Percentiles rank a stretch among this genome's conserved stretches.
These are phyloP conservation scores for Aquilaria malaccensis DNA, from an alignment of 345 rosid species.

Conservation along the genomic window DNA sequence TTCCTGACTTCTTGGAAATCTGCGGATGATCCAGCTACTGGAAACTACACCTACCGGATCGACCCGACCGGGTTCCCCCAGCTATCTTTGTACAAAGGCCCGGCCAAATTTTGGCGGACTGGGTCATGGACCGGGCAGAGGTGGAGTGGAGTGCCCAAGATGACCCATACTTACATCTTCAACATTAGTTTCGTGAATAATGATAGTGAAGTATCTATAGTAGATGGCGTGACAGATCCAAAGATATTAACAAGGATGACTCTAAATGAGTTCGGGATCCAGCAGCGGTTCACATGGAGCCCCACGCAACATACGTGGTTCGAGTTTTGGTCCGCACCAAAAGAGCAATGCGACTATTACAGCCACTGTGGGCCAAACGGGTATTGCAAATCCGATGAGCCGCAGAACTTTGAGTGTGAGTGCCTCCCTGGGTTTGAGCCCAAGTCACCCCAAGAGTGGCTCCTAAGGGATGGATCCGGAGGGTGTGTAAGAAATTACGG, in stretches of 20 bases:
- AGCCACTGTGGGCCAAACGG: constrained; percentile 46
- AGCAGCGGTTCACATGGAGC: constrained; percentile 46
- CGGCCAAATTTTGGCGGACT: constrained; percentile 30
- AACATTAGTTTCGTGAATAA: constrained; percentile 20
- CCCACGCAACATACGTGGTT: constrained; percentile 35
- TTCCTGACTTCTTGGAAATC: constrained; percentile 48
- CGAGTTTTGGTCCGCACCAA: constrained; percentile 36
- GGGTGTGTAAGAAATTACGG: constrained; percentile 43
- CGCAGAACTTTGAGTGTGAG: constrained; percentile 31
- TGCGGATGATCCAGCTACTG: constrained; percentile 37
- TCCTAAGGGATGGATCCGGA: constrained; percentile 32
- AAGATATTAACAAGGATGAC: constrained; percentile 39
- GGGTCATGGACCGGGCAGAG: constrained; percentile 59
- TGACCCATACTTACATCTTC: constrained; percentile 31
- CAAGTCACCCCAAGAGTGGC: constrained; percentile 34
- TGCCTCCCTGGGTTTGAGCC: constrained; percentile 75
- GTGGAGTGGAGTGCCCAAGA: constrained; percentile 67
- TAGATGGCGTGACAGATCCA: constrained; percentile 21
- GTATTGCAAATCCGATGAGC: constrained; percentile 27
- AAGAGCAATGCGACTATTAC: constrained; percentile 58
- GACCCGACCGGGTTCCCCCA: constrained; percentile 45
- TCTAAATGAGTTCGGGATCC: constrained; percentile 39
- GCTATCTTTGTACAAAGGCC: constrained; percentile 32
- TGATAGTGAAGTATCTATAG: constrained; percentile 26
- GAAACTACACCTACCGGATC: constrained; percentile 33